These are phyloP conservation scores for Microbotryum lychnidis-dioicae DNA, from an alignment of 1,284 basidiomycete species.

Conservation along the genomic window DNA sequence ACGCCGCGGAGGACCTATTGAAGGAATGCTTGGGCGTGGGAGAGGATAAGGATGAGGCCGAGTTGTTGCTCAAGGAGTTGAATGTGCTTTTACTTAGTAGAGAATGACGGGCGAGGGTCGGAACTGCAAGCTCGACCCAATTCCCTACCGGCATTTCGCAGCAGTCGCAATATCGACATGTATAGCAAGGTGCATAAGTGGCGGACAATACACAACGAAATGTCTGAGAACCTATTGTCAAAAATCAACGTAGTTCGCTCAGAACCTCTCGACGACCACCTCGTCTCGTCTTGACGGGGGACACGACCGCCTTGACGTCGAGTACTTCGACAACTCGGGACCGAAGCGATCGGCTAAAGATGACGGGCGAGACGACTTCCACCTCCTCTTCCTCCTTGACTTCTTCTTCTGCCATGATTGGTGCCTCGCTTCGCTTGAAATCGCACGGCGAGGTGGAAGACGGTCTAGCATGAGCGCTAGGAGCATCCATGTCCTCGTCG, in stretches of 20 bases:
- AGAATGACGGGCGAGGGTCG: conserved; percentile 11
- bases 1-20: conserved; percentile 26
- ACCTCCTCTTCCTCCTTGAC: conserved; percentile 1
- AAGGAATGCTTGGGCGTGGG: conserved; percentile 8
- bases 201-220: background rate
- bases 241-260: conserved; percentile 6
- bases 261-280: conserved; percentile 8
- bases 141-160: too few species aligned
- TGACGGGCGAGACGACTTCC: background rate
- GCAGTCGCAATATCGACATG: background rate
- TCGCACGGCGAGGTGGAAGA: background rate
- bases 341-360: conserved; percentile 11
- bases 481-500: conserved; percentile 1
- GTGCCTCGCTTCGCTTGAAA: conserved; percentile 11
- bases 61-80: conserved; percentile 20
- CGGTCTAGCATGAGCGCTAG: background rate
- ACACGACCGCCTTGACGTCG: conserved; percentile 4
- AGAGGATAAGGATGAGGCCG: conserved; percentile 27
- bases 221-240: too few species aligned
- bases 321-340: conserved; percentile 9
- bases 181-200: conserved; percentile 1
- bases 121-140: background rate
- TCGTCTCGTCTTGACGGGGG: background rate
- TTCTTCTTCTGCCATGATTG: conserved; percentile 14
- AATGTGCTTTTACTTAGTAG: conserved; percentile 20